These are phyloP conservation scores for Ophiocordyceps unilateralis DNA, from an alignment of 2,329 filamentous ascomycete genomes.

Conservation along the genomic window DNA sequence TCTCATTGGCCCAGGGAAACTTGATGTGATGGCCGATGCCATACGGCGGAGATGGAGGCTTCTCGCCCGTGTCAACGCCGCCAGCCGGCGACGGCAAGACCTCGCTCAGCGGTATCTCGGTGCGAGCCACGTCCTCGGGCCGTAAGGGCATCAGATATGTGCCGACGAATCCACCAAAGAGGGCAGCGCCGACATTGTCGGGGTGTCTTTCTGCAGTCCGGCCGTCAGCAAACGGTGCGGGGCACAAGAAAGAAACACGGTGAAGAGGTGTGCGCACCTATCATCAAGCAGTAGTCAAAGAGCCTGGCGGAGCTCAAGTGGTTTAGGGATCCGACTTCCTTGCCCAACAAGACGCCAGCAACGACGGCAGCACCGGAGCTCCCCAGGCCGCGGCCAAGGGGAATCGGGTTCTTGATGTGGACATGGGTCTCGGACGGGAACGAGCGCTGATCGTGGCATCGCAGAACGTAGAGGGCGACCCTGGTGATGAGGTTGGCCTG, in stretches of 20 bases:
- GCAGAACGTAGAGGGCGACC: slow-evolving; percentile 83
- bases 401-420: slow-evolving; percentile 91
- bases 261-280: slow-evolving; percentile 32
- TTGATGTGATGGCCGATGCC: slow-evolving; percentile 95
- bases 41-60: slow-evolving; percentile 72
- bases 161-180: slow-evolving; percentile 92
- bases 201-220: slow-evolving; percentile 54
- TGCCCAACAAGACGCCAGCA: slow-evolving; percentile 82
- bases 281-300: slow-evolving; percentile 95
- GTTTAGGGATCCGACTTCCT: slow-evolving; percentile 67
- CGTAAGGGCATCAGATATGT: slow-evolving; percentile 89
- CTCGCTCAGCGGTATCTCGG: slow-evolving; percentile 87
- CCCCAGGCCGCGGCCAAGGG: slow-evolving; percentile 80
- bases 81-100: slow-evolving; percentile 82
- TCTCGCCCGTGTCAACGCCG: slow-evolving; percentile 74
- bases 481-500: slow-evolving; percentile 86
- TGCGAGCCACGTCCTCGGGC: slow-evolving; percentile 74
- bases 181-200: slow-evolving; percentile 84
- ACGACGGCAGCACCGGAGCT: slow-evolving; percentile 92
- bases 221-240: not conserved
- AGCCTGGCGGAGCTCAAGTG: slow-evolving; percentile 62
- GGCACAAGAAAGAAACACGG: not conserved
- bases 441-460: slow-evolving; percentile 71
- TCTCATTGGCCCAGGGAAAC: slow-evolving; percentile 83
- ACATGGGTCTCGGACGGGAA: slow-evolving; percentile 82